Base-by-base conservation (phyloP, 1,284 basidiomycete genomes). In the Ceratobasidium sp. region DNA sequence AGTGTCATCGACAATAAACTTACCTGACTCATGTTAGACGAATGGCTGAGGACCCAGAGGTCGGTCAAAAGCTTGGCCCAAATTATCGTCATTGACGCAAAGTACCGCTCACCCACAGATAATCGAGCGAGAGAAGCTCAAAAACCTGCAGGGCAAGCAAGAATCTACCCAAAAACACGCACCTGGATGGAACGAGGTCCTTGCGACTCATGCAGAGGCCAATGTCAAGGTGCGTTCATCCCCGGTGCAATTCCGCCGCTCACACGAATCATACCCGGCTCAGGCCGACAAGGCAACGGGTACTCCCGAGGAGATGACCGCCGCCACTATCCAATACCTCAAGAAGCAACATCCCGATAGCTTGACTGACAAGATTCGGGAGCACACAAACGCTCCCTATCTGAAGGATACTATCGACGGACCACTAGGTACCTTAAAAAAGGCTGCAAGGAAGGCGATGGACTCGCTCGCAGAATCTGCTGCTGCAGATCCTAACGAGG, bases 141-240 rank as follows among this genome's bases (percentile, higher is more conserved):
- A 86, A 46, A 89, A 88, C 79, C 80, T 89, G 54, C 76, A 77
- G 22, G 82, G 83, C 14, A 79, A 81, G 43, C 86, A 88, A 66
- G 84, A 88, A 79, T 84, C 85, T 76, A 86, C 85, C 0, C 83
- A 86, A 68, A 80, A 82, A 24, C 79, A 88, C 75, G 89, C 90
- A 0, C 91, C 90, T 5, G 91, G 90, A 1, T 93, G 91, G 91
- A 92, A 92, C 79, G 89, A 93, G 78, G 79, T 81, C 46, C 86
- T 92, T 27, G 91, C 91, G 0, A 87, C 85, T 74, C 78, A 84
- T 14, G 91, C 91, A 0, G 92, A 93, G 81, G 91, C 91, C 9
- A 81, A 83, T 41, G 83, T 92, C 58, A 92, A 93, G 86, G 91
- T 89, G 41, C 19, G 77, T 73, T 24, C 22, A 37, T 5, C 16